Base-by-base conservation (phyloP, 2,329 filamentous ascomycete genomes). In the Plectosphaerella plurivora region DNA sequence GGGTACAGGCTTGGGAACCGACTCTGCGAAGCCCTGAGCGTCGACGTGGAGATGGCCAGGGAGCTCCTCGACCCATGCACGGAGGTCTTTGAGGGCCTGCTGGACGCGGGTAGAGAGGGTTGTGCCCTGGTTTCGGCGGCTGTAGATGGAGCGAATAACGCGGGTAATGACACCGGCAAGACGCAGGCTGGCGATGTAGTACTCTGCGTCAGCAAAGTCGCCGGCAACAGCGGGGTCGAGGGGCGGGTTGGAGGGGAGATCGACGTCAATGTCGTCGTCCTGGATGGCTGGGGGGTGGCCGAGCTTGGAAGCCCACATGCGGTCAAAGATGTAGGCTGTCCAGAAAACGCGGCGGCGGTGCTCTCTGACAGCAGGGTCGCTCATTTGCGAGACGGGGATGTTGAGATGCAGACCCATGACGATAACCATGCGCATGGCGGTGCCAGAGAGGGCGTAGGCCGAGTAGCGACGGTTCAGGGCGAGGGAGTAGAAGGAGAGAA, bases 291-390 rank as follows among this genome's bases (percentile, higher is more conserved):
- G 68, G 0, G 77, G 74, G 22, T 77, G 69, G 0, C 76, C 74
- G 49, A 78, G 67, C 46, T 76, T 74, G 0, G 74, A 73, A 3
- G 73, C 73, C 68, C 71, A 76, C 65, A 78, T 72, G 3, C 76
- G 68, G 52, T 76, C 73, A 20, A 75, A 63, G 9, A 64, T 68
- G 44, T 74, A 75, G 0, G 72, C 65, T 0, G 73, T 74, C 72
- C 71, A 74, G 67, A 69, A 75, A 1, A 74, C 62, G 1, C 72
- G 61, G 8, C 65, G 66, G 1, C 73, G 60, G 20, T 75, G 73
- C 51, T 75, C 71, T 5, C 71, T 56, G 1, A 62, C 60, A 0
- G 60, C 65, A 15, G 56, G 61, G 45, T 77, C 71, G 15, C 61
- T 64, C 1, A 75, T 61, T n/a, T 75, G 69, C 3, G 64, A 65